phyloP scores from a whole-genome alignment of 768 basidiomycete genomes.

The Phanerodontia chrysosporium region DNA sequence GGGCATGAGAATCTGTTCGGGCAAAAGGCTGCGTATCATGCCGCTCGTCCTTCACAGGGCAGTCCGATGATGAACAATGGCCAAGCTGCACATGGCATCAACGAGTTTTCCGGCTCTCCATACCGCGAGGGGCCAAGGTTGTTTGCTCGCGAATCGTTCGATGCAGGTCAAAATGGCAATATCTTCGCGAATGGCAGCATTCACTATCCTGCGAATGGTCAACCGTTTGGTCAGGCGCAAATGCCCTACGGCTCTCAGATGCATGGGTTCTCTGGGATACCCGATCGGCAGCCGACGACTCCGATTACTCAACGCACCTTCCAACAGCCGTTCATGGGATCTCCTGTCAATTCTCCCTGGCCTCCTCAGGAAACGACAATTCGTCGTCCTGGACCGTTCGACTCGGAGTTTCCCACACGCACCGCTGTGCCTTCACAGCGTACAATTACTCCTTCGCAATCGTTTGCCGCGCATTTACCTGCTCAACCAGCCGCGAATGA shows the following conservation, averaged over 20 bases:
- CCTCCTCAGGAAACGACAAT: slow-evolving; percentile 13
- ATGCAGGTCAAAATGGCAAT: slow-evolving; percentile 12
- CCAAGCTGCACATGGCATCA: slow-evolving; percentile 8
- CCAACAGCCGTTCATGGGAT: slow-evolving; percentile 17
- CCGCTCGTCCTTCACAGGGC: slow-evolving; percentile 1
- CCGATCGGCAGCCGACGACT: slow-evolving; percentile 18
- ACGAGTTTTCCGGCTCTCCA: slow-evolving; percentile 16
- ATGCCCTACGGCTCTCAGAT: slow-evolving; percentile 8
- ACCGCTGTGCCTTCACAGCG: slow-evolving; percentile 27
- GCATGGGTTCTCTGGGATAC: slow-evolving; percentile 19
- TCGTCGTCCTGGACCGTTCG: slow-evolving; percentile 39
- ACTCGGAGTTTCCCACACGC: slow-evolving; percentile 34
- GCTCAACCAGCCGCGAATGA: slow-evolving; percentile 26
- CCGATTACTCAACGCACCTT: slow-evolving; percentile 8
- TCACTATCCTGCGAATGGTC: slow-evolving; percentile 15
- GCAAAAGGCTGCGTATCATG: neutral
- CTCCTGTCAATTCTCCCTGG: slow-evolving; percentile 19
- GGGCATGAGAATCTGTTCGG: slow-evolving; percentile 1
- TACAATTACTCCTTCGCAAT: slow-evolving; percentile 2
- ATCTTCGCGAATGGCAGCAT: slow-evolving; percentile 18
- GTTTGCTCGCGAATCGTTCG: slow-evolving; percentile 18
- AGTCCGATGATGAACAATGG: slow-evolving; percentile 4
- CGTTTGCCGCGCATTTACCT: neutral
- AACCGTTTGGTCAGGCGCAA: slow-evolving; percentile 17
- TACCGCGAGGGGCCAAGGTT: slow-evolving; percentile 13